phyloP scores from a whole-genome alignment of 1,284 basidiomycete species.

The Singerocomus inundabilis region DNA sequence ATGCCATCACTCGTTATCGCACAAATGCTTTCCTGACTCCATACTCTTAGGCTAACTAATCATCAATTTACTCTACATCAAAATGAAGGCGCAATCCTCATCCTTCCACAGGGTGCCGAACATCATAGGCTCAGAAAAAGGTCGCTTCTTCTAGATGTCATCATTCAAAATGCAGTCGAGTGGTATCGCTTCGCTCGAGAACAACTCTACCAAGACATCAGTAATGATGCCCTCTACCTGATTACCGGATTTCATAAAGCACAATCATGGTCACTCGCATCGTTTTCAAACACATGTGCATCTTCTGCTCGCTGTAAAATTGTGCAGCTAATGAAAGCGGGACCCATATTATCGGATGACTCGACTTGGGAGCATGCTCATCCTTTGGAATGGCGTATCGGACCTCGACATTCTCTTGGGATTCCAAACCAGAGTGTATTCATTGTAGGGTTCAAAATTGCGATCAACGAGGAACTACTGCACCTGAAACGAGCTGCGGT shows the following conservation, averaged over 20 bases:
- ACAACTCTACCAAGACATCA: conserved; percentile 13
- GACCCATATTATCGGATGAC: too few relatives aligned
- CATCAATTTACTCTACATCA: too few relatives aligned
- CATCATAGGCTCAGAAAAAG: background rate
- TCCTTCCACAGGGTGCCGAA: conserved; percentile 18
- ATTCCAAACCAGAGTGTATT: conserved; percentile 14
- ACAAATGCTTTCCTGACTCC: too few relatives aligned
- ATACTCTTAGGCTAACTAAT: too few relatives aligned
- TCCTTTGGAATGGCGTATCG: conserved; percentile 12
- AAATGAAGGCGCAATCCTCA: conserved; percentile 17
- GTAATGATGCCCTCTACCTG: conserved; percentile 16
- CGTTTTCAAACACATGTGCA: background rate
- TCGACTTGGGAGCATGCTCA: conserved; percentile 9
- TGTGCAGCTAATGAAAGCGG: too few relatives aligned
- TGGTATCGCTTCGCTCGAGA: conserved; percentile 14
- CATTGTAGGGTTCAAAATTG: conserved; percentile 18
- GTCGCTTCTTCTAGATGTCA: background rate
- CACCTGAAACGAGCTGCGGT: too few relatives aligned
- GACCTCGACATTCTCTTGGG: conserved; percentile 1
- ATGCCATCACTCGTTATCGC: too few relatives aligned
- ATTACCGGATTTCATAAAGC: conserved; percentile 17
- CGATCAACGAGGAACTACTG: background rate
- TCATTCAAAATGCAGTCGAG: background rate
- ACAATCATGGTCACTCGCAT: conserved; percentile 14
- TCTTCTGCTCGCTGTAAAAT: too few relatives aligned